Conservation (phyloP, 345 rosid genomes). For the Fremontodendron californicum region DNA sequence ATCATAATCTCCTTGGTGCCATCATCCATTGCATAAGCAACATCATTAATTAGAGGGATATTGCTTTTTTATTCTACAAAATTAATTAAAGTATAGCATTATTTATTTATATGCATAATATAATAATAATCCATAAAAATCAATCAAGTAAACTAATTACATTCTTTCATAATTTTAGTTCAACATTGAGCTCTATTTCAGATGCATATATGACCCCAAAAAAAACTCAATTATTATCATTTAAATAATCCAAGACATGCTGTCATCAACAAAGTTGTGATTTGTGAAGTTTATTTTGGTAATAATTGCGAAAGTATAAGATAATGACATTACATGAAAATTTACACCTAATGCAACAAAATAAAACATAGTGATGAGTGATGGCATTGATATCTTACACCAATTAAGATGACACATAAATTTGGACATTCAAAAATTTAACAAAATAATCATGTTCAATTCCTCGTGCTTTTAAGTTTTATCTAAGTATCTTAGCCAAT, state of each 20-base stretch:
- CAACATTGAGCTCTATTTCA: background rate
- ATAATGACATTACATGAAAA: background rate
- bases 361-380: background rate
- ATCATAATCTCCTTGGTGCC: background rate
- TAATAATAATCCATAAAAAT: background rate
- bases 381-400: background rate
- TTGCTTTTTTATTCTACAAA: background rate
- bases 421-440: background rate
- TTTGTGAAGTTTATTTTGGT: background rate
- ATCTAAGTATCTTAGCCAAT: background rate
- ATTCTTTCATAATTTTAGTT: background rate
- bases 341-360: background rate
- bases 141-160: background rate
- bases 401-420: background rate
- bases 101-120: background rate
- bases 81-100: background rate
- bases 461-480: background rate
- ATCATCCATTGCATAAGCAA: constrained; percentile 3
- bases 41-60: background rate
- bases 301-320: background rate
- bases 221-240: background rate
- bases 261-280: background rate
- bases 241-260: background rate
- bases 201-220: background rate
- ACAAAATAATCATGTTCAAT: too few species aligned